Percentiles rank a stretch among this genome's conserved stretches.
Evolutionary conservation across 1,284 basidiomycete species (phyloP).

Genomic region (Cystobasidium slooffiae): DNA sequence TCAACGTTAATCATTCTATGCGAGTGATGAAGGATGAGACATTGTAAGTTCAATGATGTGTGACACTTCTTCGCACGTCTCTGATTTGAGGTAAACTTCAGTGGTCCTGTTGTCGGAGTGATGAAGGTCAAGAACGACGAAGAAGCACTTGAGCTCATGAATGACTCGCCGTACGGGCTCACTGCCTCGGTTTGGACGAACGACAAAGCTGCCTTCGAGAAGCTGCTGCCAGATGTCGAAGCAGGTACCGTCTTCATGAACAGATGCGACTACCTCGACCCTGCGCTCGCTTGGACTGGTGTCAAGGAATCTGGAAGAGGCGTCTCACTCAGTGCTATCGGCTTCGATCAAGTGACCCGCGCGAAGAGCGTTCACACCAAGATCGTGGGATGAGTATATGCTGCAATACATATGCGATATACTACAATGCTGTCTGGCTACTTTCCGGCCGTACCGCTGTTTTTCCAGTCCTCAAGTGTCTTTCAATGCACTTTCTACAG

Average conservation of each 20-base stretch:
- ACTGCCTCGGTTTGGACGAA: slow-evolving; percentile 94
- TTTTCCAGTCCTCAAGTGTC: background rate
- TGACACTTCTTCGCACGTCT: background rate
- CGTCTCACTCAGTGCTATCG: slow-evolving; percentile 83
- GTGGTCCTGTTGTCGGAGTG: slow-evolving; percentile 84
- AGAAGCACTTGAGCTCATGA: slow-evolving; percentile 87
- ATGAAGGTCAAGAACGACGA: slow-evolving; percentile 83
- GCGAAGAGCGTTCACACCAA: slow-evolving; percentile 77
- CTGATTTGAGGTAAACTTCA: background rate
- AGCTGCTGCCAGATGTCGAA: slow-evolving; percentile 73
- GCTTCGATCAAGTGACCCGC: slow-evolving; percentile 77
- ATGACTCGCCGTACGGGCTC: slow-evolving; percentile 92
- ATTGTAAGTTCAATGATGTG: slow-evolving; percentile 46
- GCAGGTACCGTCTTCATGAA: slow-evolving; percentile 93
- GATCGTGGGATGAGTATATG: slow-evolving; percentile 21
- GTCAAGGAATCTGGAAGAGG: slow-evolving; percentile 91
- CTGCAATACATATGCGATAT: background rate
- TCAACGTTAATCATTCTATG: slow-evolving; percentile 90
- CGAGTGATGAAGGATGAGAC: slow-evolving; percentile 79
- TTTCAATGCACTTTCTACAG: background rate
- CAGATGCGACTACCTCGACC: slow-evolving; percentile 85
- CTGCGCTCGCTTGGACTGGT: slow-evolving; percentile 89
- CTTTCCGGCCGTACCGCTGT: no score
- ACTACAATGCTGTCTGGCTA: no score
- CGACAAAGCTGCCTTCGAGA: slow-evolving; percentile 68